Evolutionary conservation across 1,284 basidiomycete genomes (phyloP).

Genomic region (Termitomyces sp.): DNA sequence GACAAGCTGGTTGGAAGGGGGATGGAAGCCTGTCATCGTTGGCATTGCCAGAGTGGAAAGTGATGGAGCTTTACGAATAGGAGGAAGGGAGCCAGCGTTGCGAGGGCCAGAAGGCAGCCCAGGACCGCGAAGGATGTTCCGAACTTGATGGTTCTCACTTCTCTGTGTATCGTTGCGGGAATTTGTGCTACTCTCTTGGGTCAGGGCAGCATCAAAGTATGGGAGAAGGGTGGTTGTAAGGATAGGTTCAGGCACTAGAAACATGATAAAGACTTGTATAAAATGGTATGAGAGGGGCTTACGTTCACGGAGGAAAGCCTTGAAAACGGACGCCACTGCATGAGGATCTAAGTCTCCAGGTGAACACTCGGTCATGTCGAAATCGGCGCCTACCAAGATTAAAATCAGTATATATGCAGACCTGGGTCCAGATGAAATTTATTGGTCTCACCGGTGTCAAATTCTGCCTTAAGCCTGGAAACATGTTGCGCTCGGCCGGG

Average conservation of each 20-base stretch:
- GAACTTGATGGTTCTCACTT: slow-evolving; percentile 7
- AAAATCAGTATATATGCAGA: slow-evolving; percentile 9
- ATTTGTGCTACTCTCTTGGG: slow-evolving; percentile 44
- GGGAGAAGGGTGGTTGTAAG: slow-evolving; percentile 65
- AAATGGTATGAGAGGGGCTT: slow-evolving; percentile 28
- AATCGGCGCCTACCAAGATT: slow-evolving; percentile 65
- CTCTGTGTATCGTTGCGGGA: slow-evolving; percentile 14
- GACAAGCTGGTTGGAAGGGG: slow-evolving; percentile 52
- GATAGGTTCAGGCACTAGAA: slow-evolving; percentile 75
- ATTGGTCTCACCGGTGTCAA: slow-evolving; percentile 65
- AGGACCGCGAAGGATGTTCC: slow-evolving; percentile 25
- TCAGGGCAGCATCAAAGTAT: slow-evolving; percentile 72
- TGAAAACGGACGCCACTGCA: slow-evolving; percentile 84
- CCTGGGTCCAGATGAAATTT: background rate
- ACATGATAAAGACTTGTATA: slow-evolving; percentile 6
- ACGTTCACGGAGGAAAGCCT: slow-evolving; percentile 78
- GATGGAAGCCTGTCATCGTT: slow-evolving; percentile 50
- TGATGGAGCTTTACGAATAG: slow-evolving; percentile 69
- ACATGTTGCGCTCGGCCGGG: slow-evolving; percentile 75
- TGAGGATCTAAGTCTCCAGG: slow-evolving; percentile 88
- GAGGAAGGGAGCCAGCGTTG: slow-evolving; percentile 27
- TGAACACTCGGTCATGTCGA: slow-evolving; percentile 67
- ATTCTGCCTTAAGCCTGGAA: slow-evolving; percentile 69
- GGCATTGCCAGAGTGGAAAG: slow-evolving; percentile 72
- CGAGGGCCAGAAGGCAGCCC: slow-evolving; percentile 43